Conservation (phyloP, 1,284 basidiomycete genomes). For the Ustilago cynodontis region DNA sequence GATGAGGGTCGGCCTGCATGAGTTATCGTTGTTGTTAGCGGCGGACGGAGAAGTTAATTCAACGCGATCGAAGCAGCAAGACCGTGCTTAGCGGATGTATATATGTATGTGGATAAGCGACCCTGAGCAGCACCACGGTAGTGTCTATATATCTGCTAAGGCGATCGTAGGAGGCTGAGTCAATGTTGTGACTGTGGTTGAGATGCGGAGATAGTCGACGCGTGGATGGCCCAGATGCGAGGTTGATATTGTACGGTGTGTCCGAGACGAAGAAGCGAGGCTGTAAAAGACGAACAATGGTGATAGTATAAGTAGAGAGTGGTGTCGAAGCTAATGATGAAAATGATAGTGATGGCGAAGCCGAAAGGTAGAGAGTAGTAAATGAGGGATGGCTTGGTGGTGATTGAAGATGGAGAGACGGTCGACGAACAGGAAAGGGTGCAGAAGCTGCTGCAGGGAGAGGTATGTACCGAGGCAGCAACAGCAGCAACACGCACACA, state of each 20-base stretch:
- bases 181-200: background rate
- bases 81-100: background rate
- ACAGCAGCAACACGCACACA: too few relatives aligned
- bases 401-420: too few relatives aligned
- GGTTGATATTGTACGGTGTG: background rate
- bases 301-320: background rate
- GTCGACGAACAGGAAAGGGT: too few relatives aligned
- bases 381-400: background rate
- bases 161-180: background rate
- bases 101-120: background rate
- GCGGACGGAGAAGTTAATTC: background rate
- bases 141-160: too few relatives aligned
- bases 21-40: too few relatives aligned
- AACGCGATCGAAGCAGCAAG: background rate
- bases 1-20: too few relatives aligned
- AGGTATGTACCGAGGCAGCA: too few relatives aligned
- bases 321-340: background rate
- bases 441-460: background rate
- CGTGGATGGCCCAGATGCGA: background rate
- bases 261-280: background rate
- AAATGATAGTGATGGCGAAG: background rate
- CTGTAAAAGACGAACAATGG: slow-evolving; percentile 2
- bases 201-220: background rate
- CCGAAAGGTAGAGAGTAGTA: background rate
- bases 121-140: too few relatives aligned